Conservation (phyloP, 2,329 filamentous ascomycete genomes). For the Botryosphaeria dothidea region DNA sequence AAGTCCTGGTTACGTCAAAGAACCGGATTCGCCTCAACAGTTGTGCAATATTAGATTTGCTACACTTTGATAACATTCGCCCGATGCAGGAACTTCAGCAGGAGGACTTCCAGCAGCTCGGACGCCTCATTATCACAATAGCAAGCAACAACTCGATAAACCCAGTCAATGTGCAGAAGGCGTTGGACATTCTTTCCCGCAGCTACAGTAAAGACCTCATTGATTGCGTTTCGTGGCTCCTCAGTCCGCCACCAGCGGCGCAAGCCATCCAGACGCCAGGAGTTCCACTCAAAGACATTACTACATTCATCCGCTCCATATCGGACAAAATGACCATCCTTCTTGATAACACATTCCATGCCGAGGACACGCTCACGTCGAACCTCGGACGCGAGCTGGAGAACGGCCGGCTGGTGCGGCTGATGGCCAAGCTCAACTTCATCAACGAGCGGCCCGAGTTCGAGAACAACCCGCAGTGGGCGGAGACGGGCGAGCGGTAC, state of each 20-base stretch:
- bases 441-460: conserved; percentile 90
- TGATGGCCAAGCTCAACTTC: conserved; percentile 79
- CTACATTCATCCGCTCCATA: conserved; percentile 77
- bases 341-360: conserved; percentile 77
- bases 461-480: conserved; percentile 75
- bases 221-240: conserved; percentile 79
- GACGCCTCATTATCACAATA: conserved; percentile 79
- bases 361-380: conserved; percentile 71
- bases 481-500: conserved; percentile 89
- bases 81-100: conserved; percentile 77
- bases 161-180: conserved; percentile 63
- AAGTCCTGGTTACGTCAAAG: conserved; percentile 87
- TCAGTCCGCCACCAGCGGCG: conserved; percentile 59
- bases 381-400: conserved; percentile 81
- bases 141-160: conserved; percentile 66
- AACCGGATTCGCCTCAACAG: conserved; percentile 86
- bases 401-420: conserved; percentile 80
- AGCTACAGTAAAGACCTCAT: conserved; percentile 77
- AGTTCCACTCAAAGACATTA: conserved; percentile 66
- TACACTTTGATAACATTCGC: conserved; percentile 73
- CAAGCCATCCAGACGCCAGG: conserved; percentile 29
- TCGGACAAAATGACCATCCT: conserved; percentile 73
- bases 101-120: conserved; percentile 83
- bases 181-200: conserved; percentile 47
- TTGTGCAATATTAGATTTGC: conserved; percentile 86